Evolutionary conservation across 176 grass and related monocot species (phyloP).

Genomic region (Aegilops sharonensis): DNA sequence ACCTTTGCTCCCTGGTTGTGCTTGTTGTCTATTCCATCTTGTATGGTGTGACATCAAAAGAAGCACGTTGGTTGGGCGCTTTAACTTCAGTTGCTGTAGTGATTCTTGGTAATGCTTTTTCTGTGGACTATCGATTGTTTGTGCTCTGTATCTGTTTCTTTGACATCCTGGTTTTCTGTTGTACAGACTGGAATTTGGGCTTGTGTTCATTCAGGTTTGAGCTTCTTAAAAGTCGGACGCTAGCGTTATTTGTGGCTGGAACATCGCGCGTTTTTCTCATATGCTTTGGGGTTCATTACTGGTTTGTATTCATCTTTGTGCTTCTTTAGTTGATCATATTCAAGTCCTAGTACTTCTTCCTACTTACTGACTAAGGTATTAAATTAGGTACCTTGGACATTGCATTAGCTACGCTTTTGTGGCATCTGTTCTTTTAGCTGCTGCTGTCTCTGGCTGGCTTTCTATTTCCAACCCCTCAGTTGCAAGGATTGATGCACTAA

Average conservation of each 20-base stretch:
- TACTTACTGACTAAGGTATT: conserved; percentile 42
- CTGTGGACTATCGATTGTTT: conserved; percentile 15
- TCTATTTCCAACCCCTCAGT: conserved; percentile 86
- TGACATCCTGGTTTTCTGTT: conserved; percentile 40
- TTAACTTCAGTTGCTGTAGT: conserved; percentile 90
- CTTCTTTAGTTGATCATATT: conserved; percentile 31
- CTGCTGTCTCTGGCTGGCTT: conserved; percentile 78
- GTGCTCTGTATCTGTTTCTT: conserved; percentile 13
- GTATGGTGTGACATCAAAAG: conserved; percentile 92
- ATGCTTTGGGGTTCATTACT: conserved; percentile 98
- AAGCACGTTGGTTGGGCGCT: conserved; percentile 87
- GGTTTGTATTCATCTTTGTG: conserved; percentile 52
- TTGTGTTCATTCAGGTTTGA: conserved; percentile 91
- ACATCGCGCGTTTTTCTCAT: conserved; percentile 96
- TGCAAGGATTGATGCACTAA: conserved; percentile 85
- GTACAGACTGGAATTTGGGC: conserved; percentile 93
- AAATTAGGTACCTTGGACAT: conserved; percentile 93
- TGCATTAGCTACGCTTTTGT: conserved; percentile 99
- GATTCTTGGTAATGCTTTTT: conserved; percentile 80
- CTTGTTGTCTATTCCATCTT: conserved; percentile 87
- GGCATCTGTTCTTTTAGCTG: conserved; percentile 89
- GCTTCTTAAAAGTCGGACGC: conserved; percentile 85
- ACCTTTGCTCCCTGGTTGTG: conserved; percentile 69
- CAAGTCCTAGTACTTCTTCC: not conserved
- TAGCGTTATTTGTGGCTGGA: conserved; percentile 82